phyloP scores from a whole-genome alignment of 2,329 filamentous ascomycete genomes.

The Nothopassalora personata region DNA sequence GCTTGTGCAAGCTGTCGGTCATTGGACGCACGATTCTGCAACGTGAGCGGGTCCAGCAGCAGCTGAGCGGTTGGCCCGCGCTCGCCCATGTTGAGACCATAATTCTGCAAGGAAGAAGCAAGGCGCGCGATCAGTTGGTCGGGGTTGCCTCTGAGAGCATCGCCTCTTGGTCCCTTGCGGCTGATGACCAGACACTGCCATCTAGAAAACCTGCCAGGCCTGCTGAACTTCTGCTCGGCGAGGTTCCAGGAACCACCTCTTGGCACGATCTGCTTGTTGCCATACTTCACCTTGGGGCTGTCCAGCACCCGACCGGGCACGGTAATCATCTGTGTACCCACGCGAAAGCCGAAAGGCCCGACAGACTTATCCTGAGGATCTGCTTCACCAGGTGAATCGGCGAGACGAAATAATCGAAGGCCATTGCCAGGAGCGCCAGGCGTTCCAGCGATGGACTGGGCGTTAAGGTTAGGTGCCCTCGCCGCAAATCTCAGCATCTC shows the following conservation, averaged over 20 bases:
- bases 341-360: constrained; percentile 56
- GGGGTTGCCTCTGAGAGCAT: constrained; percentile 8
- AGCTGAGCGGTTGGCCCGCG: constrained; percentile 9
- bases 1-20: constrained; percentile 19
- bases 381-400: not conserved
- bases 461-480: constrained; percentile 61
- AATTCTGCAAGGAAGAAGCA: constrained; percentile 14
- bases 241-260: constrained; percentile 30
- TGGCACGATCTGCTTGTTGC: constrained; percentile 14
- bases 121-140: constrained; percentile 18
- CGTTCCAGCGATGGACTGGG: constrained; percentile 52
- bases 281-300: constrained; percentile 58
- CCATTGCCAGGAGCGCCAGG: constrained; percentile 42
- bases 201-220: constrained; percentile 43
- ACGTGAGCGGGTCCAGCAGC: constrained; percentile 11
- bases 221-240: constrained; percentile 50
- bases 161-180: constrained; percentile 10
- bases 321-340: constrained; percentile 60
- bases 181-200: constrained; percentile 41
- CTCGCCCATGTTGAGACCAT: constrained; percentile 27
- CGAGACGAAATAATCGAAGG: constrained; percentile 53
- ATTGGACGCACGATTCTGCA: constrained; percentile 23
- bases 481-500: constrained; percentile 70
- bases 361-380: constrained; percentile 19
- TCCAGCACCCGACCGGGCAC: constrained; percentile 65